Evolutionary conservation across 495 filamentous ascomycete species (phyloP), one percentile per base, ranked within the genome.

Genomic region (Friedmanniomyces simplex): DNA sequence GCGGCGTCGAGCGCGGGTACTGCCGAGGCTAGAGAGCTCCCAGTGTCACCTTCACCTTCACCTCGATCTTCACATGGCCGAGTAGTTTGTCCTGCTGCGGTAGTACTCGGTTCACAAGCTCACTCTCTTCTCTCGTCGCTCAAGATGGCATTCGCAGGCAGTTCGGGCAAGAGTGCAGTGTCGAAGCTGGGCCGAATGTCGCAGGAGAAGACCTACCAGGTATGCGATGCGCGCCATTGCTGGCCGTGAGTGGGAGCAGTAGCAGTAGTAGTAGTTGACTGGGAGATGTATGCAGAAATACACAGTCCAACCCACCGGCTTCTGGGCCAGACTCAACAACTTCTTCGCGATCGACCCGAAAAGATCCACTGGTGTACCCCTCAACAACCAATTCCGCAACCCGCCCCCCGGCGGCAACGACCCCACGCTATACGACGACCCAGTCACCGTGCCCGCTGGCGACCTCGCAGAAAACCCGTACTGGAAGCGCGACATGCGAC

Each of bases 391-490:
- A 74, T 96, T 79, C 78, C 91, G 94, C 57, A 85, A 88, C 69
- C 91, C 93, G 37, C 74, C 90, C 0, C 94, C 94, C 7, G 93
- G 89, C 61, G 76, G 79, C 59, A 75, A 84, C 67, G 84, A 88
- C 63, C 90, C 94, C 25, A 67, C 79, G 22, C 68, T 70, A 26
- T 98, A 96, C 73, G 82, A 88, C 69, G 94, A 97, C 67, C 90
- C 90, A 16, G 87, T 94, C 49, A 96, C 91, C 13, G 34, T 87
- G 0, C 93, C 94, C n/a, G 88, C 93, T 1, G 90, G 82, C 54
- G 93, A 99, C 71, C 82, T 98, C 61, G 93, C 93, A 64, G 93
- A 95, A 67, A 98, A 98, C 72, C 82, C 93, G 39, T 98, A 98
- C 81, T 98, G 89, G 88, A 94, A 94, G 75, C 89, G 93, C 55